These are phyloP conservation scores for Hirsutella thompsonii DNA, from an alignment of 2,329 filamentous ascomycete genomes.

Conservation along the genomic window DNA sequence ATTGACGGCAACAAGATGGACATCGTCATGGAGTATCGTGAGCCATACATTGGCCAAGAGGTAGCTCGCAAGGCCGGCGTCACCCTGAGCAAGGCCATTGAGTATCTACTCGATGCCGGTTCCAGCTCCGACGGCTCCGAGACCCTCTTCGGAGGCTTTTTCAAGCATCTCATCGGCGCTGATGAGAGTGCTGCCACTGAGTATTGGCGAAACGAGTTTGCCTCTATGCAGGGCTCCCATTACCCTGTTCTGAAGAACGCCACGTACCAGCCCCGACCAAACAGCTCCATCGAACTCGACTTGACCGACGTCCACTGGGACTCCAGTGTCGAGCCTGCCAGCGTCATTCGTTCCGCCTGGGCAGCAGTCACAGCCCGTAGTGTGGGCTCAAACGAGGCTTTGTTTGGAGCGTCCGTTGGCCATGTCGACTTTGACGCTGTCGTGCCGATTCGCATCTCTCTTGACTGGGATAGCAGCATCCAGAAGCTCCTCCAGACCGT, in stretches of 20 bases:
- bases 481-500: constrained; percentile 5
- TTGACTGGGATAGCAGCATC: constrained; percentile 4
- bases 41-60: constrained; percentile 1
- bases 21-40: constrained; percentile 2
- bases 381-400: constrained; percentile 17
- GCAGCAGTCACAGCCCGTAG: constrained; percentile 21
- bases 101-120: constrained; percentile 1
- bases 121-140: neutral
- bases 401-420: constrained; percentile 11
- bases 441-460: constrained; percentile 6
- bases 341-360: constrained; percentile 10
- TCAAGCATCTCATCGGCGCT: constrained; percentile 2
- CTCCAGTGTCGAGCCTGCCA: neutral
- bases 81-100: constrained; percentile 1
- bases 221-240: neutral
- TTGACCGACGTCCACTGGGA: neutral
- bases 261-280: neutral
- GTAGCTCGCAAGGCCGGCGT: neutral
- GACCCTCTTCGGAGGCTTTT: constrained; percentile 3
- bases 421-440: constrained; percentile 7
- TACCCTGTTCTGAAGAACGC: neutral
- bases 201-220: constrained; percentile 3
- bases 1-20: constrained; percentile 1
- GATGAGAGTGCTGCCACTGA: constrained; percentile 1
- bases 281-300: neutral